Base-by-base conservation (phyloP, 441 rosid genomes). In the Brassica hybrid region DNA sequence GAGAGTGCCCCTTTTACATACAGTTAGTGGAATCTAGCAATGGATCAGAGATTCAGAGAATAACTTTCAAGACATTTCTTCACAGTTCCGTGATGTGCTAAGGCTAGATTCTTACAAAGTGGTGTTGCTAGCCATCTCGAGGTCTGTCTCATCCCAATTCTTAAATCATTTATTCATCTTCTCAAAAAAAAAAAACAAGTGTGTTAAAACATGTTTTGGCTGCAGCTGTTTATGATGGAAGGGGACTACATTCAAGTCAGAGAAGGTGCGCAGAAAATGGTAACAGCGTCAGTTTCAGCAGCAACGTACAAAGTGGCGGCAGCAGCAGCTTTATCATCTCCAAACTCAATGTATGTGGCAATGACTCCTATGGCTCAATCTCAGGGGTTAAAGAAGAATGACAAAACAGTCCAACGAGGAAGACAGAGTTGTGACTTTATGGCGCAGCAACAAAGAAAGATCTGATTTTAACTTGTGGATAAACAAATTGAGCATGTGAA, bases 281-380 rank as follows among this genome's bases (percentile, higher is more conserved):
- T 96, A 84, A 93, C 97, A 69, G 98, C 98, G 38, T 87, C 97
- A 65, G 98, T 98, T 57, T 88, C 94, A 60, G 91, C 96, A 48
- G 99, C 98, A 67, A 88, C 87, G 48, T 97, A 97, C 19, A 96
- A 94, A 89, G 92, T 92, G 50, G 98, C 34, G 34, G 34, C 34
- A 30, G 34, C 7, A 30, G 34, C 96, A 48, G 97, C 89, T 30
- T 67, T 89, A 30, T 74, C 91, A 77, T 79, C 94, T 76, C 84
- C 93, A 18, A 73, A 81, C 82, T 91, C 98, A 2, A 83, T 95
- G 1, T 71, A 73, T 79, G 84, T 94, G 87, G 96, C 98, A 75
- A 91, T 96, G 80, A 96, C 99, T 75, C 98, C 99, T 7, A 84
- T 96, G 89, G 93, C 98, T 69, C 97, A 89, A 81, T 80, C 97